phyloP scores from a whole-genome alignment of 768 basidiomycete species.

The Boletus reticuloceps region DNA sequence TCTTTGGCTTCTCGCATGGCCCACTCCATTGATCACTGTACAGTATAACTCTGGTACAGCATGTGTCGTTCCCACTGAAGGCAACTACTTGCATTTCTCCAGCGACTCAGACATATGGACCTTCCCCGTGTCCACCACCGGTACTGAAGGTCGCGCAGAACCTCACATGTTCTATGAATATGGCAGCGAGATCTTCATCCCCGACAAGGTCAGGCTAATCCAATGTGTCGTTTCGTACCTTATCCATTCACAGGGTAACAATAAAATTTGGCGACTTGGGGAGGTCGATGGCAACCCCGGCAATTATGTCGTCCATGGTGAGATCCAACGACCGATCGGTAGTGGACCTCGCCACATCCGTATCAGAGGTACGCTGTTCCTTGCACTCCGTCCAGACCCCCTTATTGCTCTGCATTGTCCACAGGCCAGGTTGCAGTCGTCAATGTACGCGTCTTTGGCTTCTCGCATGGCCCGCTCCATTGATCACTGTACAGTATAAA shows the following conservation, averaged over 20 bases:
- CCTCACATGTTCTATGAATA: constrained; percentile 67
- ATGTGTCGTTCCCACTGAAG: constrained; percentile 47
- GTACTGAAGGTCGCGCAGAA: constrained; percentile 41
- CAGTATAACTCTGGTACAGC: constrained; percentile 57
- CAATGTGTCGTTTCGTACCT: not conserved
- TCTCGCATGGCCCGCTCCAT: no score
- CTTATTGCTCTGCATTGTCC: constrained; percentile 49
- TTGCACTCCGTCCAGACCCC: constrained; percentile 43
- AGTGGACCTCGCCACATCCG: constrained; percentile 60
- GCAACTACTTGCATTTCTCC: constrained; percentile 37
- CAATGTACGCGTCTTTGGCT: constrained; percentile 41
- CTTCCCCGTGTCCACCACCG: constrained; percentile 46
- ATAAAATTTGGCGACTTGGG: constrained; percentile 66
- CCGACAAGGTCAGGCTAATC: constrained; percentile 54
- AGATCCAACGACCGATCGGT: constrained; percentile 58
- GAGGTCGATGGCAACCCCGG: constrained; percentile 39
- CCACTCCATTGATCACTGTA: not conserved
- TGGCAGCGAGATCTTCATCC: constrained; percentile 55
- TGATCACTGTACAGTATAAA: constrained; percentile 38
- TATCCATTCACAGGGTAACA: constrained; percentile 46
- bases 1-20: not conserved
- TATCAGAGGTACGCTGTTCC: constrained; percentile 29
- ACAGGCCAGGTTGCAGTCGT: constrained; percentile 56
- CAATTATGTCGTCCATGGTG: constrained; percentile 53
- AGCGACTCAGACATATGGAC: no score